Percentiles rank a stretch among this genome's conserved stretches.
These are phyloP conservation scores for Aspergillus sclerotioniger DNA, from an alignment of 495 filamentous ascomycete species.

Conservation along the genomic window DNA sequence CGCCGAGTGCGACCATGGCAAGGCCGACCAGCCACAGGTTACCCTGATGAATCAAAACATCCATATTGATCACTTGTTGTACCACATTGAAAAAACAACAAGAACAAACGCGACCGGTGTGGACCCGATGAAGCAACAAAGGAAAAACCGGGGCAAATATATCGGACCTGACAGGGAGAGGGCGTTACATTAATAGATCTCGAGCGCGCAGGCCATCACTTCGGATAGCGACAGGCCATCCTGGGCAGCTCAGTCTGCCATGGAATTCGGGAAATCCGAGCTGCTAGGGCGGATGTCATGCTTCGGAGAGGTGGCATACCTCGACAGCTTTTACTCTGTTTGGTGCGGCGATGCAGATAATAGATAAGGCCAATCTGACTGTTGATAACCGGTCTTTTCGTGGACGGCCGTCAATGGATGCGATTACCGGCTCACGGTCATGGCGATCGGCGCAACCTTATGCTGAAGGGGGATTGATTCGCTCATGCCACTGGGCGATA, in stretches of 20 bases:
- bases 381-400: neutral
- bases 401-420: neutral
- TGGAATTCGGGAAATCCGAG: neutral
- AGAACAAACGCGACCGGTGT: too few relatives aligned
- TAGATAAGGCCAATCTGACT: slow-evolving; percentile 7
- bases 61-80: slow-evolving; percentile 8
- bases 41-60: slow-evolving; percentile 10
- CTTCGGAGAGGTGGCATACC: neutral
- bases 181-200: neutral
- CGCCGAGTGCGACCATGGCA: slow-evolving; percentile 23
- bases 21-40: slow-evolving; percentile 28
- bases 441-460: neutral
- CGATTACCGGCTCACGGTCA: neutral
- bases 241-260: neutral
- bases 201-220: neutral
- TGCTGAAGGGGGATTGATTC: neutral
- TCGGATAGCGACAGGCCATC: neutral
- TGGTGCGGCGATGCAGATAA: slow-evolving; percentile 25
- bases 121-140: too few relatives aligned
- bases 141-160: neutral
- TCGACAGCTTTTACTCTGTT: slow-evolving; percentile 29
- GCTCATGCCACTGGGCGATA: neutral
- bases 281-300: neutral
- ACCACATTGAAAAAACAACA: neutral
- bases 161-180: neutral